These are phyloP conservation scores for Aspergillus eucalypticola DNA, from an alignment of 2,329 filamentous ascomycete genomes.

Conservation along the genomic window DNA sequence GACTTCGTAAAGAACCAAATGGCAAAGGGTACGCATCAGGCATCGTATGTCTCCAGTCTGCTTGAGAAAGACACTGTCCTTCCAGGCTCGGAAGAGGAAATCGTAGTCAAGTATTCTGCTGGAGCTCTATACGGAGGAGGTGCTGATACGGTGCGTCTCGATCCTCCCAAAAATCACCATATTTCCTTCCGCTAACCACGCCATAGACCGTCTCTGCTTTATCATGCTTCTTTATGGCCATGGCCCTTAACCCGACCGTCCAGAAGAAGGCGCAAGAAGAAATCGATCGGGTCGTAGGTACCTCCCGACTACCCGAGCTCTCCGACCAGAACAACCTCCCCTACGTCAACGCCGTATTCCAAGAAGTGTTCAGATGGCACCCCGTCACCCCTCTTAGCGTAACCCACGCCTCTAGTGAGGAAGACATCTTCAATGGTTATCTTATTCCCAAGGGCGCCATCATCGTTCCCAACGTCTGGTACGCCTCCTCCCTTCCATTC, in stretches of 20 bases:
- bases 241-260: conserved; percentile 8
- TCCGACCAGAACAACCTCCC: conserved; percentile 6
- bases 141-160: conserved; percentile 12
- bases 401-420: conserved; percentile 6
- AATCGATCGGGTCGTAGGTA: conserved; percentile 7
- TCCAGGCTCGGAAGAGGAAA: neutral
- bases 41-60: conserved; percentile 45
- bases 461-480: conserved; percentile 16
- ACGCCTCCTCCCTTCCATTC: too few species aligned
- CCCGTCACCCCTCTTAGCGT: conserved; percentile 8
- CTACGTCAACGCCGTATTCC: conserved; percentile 13
- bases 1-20: conserved; percentile 47
- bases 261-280: conserved; percentile 14
- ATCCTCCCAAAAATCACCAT: neutral
- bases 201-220: conserved; percentile 13
- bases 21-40: conserved; percentile 27
- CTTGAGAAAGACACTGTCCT: conserved; percentile 18
- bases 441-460: conserved; percentile 9
- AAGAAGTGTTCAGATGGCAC: conserved; percentile 15
- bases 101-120: conserved; percentile 9
- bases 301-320: neutral
- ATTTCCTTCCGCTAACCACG: neutral
- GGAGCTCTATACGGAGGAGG: conserved; percentile 8
- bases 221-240: conserved; percentile 14
- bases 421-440: conserved; percentile 11